Percentiles rank a stretch among this genome's conserved stretches.
phyloP scores from a whole-genome alignment of 2,329 filamentous ascomycete species.

The Sporothrix mexicana region DNA sequence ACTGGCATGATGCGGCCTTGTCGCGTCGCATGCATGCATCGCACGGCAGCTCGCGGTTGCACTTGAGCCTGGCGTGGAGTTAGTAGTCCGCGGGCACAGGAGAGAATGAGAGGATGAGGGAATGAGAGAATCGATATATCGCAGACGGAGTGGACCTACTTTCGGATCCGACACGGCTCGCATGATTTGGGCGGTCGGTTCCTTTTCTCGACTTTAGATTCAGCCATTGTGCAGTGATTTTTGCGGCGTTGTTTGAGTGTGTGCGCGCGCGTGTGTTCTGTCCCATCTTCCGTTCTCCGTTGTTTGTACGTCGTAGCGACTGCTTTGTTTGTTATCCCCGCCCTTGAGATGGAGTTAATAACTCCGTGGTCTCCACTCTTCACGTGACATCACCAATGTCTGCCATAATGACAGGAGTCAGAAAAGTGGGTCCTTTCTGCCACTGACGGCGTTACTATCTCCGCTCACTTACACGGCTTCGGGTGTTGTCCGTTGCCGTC shows the following conservation, averaged over 20 bases:
- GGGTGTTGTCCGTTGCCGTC: background rate
- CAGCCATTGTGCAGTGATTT: background rate
- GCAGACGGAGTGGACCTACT: conserved; percentile 37
- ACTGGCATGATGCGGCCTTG: conserved; percentile 41
- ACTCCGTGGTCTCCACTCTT: conserved; percentile 11
- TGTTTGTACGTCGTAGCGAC: background rate
- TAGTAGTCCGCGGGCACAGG: background rate
- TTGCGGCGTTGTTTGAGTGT: background rate
- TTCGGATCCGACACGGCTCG: conserved; percentile 45
- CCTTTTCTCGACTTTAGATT: conserved; percentile 43
- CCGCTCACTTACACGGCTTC: conserved; percentile 24
- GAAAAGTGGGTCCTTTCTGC: conserved; percentile 5
- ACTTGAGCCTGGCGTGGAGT: conserved; percentile 42
- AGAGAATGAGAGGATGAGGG: too few relatives aligned
- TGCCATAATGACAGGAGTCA: background rate
- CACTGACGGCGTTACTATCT: conserved; percentile 6
- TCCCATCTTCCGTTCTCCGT: too few relatives aligned
- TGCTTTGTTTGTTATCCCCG: conserved; percentile 2
- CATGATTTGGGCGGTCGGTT: conserved; percentile 46
- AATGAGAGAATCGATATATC: background rate
- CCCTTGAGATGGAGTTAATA: conserved; percentile 31
- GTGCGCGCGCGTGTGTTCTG: too few relatives aligned
- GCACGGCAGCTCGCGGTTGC: conserved; percentile 44
- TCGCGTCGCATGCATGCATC: conserved; percentile 42
- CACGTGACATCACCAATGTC: background rate